Percentiles rank a stretch among this genome's conserved stretches.
Evolutionary conservation across 2,329 filamentous ascomycete species (phyloP).

Genomic region (Colletotrichum melonis): DNA sequence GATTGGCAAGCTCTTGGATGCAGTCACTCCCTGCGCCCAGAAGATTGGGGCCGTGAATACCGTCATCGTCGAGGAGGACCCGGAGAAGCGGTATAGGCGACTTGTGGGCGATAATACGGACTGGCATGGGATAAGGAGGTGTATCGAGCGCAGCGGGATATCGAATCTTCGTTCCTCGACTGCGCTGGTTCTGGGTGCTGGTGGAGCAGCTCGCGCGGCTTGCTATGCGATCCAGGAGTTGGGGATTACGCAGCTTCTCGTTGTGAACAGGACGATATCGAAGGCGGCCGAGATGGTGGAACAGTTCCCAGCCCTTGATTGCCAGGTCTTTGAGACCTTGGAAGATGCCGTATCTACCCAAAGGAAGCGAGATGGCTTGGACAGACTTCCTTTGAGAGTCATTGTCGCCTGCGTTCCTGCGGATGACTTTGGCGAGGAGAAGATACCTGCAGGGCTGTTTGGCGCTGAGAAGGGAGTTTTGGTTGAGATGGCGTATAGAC

Average conservation of each 20-base stretch:
- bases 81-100: neutral
- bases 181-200: constrained; percentile 6
- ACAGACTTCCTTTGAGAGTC: neutral
- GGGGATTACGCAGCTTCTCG: neutral
- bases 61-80: neutral
- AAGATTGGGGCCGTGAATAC: constrained; percentile 10
- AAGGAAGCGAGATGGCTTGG: neutral
- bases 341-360: neutral
- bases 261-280: constrained; percentile 12
- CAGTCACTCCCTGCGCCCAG: neutral
- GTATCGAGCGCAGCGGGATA: neutral
- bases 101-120: constrained; percentile 9
- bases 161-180: neutral
- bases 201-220: neutral
- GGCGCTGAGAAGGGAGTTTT: neutral
- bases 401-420: constrained; percentile 5
- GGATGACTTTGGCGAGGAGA: neutral
- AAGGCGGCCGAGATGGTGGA: neutral
- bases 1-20: constrained; percentile 2
- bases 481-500: constrained; percentile 10
- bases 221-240: constrained; percentile 5
- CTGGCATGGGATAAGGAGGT: constrained; percentile 8
- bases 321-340: neutral
- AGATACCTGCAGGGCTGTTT: neutral
- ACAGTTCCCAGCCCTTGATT: neutral